phyloP scores from a whole-genome alignment of 1,284 basidiomycete species.

The Trametes versicolor region DNA sequence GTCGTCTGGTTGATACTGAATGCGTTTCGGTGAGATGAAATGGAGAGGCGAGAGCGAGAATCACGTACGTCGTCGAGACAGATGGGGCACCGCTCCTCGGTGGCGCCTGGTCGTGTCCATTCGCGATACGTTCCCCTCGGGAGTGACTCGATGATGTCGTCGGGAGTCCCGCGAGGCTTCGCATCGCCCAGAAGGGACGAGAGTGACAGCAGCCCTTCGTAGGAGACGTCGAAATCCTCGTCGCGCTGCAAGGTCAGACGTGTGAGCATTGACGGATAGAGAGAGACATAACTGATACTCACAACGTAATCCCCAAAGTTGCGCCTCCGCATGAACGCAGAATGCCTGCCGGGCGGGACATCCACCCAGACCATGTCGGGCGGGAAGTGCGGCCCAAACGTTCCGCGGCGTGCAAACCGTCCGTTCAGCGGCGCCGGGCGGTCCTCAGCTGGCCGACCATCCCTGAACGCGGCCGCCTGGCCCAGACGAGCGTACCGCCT shows the following conservation, averaged over 20 bases:
- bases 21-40: slow-evolving; percentile 25
- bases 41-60: neutral
- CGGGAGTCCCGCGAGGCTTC: slow-evolving; percentile 67
- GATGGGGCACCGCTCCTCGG: slow-evolving; percentile 79
- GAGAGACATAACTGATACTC: slow-evolving; percentile 32
- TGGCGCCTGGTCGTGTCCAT: slow-evolving; percentile 65
- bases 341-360: slow-evolving; percentile 24
- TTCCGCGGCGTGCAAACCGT: slow-evolving; percentile 29
- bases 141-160: slow-evolving; percentile 63
- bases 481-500: slow-evolving; percentile 8
- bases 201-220: slow-evolving; percentile 71
- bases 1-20: slow-evolving; percentile 68
- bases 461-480: neutral
- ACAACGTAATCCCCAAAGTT: slow-evolving; percentile 72
- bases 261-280: neutral
- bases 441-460: slow-evolving; percentile 9
- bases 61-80: slow-evolving; percentile 79
- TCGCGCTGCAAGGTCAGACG: slow-evolving; percentile 58
- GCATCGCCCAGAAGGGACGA: slow-evolving; percentile 69
- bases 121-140: slow-evolving; percentile 71
- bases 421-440: slow-evolving; percentile 25
- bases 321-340: slow-evolving; percentile 35
- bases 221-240: slow-evolving; percentile 76
- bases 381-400: slow-evolving; percentile 27
- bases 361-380: slow-evolving; percentile 29